phyloP scores from a whole-genome alignment of 306 rosid genomes.

The Prunus armeniaca region DNA sequence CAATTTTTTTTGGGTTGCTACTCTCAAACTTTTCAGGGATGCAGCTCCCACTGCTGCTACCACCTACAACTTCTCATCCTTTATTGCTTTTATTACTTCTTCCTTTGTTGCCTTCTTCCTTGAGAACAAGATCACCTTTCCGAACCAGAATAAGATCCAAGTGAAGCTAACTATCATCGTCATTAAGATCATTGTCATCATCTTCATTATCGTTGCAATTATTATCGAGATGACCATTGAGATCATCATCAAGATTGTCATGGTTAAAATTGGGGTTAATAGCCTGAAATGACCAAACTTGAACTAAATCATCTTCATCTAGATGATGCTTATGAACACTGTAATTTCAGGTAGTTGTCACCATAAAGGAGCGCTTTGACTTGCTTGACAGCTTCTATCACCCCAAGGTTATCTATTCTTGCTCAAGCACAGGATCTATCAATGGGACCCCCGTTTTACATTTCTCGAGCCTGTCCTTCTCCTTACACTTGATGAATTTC shows the following conservation, averaged over 20 bases:
- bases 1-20: too few species aligned
- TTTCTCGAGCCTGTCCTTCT: neutral
- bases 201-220: too few species aligned
- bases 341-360: neutral
- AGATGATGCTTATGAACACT: neutral
- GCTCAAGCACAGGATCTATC: neutral
- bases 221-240: too few species aligned
- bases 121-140: neutral
- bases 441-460: neutral
- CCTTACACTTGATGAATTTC: neutral
- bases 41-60: neutral
- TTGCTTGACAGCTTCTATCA: neutral
- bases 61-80: neutral
- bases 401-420: neutral
- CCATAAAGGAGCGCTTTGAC: neutral
- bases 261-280: neutral
- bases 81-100: neutral
- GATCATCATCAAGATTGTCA: too few species aligned
- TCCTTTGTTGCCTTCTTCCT: neutral
- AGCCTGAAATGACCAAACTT: slow-evolving; percentile 1
- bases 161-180: neutral
- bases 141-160: neutral
- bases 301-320: neutral
- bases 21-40: too few species aligned
- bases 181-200: neutral